Evolutionary conservation across 202 grass and related monocot genomes (phyloP).

Genomic region (Brachypodium distachyon): DNA sequence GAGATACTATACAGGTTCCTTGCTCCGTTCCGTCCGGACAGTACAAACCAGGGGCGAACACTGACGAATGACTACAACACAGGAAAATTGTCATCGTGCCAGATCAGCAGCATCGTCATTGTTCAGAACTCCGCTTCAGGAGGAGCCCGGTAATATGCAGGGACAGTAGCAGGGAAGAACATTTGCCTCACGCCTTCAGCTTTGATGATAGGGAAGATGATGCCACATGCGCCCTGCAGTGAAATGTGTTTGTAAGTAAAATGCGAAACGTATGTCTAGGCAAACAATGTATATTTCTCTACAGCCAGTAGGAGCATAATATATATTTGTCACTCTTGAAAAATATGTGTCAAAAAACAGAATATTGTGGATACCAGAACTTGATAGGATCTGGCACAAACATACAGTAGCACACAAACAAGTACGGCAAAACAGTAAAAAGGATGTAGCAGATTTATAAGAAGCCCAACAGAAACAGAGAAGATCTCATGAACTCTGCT

Average conservation of each 20-base stretch:
- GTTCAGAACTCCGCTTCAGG: not conserved
- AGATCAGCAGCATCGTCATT: not conserved
- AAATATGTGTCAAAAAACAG: not conserved
- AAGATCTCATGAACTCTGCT: not conserved
- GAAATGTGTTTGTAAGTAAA: not conserved
- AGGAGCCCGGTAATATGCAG: constrained; percentile 72
- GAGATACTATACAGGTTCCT: constrained; percentile 26
- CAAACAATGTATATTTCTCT: not conserved
- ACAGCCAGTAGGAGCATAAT: not conserved
- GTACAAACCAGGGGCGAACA: not conserved
- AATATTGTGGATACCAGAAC: not conserved
- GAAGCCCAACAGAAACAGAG: not conserved
- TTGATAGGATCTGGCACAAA: not conserved
- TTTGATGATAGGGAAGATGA: constrained; percentile 96
- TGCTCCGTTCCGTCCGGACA: not conserved
- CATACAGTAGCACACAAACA: not conserved
- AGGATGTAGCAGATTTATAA: not conserved
- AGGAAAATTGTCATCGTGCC: constrained; percentile 13
- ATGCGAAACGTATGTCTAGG: not conserved
- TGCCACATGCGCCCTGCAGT: constrained; percentile 67
- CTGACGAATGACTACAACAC: not conserved
- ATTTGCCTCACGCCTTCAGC: constrained; percentile 95
- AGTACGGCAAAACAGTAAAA: not conserved
- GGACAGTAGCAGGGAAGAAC: constrained; percentile 94
- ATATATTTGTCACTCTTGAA: too few relatives aligned